phyloP scores from a whole-genome alignment of 2,329 filamentous ascomycete genomes.

The Verticillium dahliae region DNA sequence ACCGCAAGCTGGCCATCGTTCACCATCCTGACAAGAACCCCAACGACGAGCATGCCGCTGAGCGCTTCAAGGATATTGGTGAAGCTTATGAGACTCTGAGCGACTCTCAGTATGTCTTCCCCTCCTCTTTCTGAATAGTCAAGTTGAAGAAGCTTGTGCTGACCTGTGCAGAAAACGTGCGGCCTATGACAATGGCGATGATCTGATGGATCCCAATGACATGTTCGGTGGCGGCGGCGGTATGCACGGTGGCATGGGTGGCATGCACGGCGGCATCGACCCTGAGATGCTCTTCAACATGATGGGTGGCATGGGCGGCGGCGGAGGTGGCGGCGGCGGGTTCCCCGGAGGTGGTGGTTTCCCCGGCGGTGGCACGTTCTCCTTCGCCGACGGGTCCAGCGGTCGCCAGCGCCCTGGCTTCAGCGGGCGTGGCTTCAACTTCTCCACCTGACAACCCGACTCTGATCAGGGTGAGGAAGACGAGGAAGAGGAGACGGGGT shows the following conservation, averaged over 20 bases:
- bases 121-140: neutral
- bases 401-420: conserved; percentile 26
- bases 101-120: conserved; percentile 71
- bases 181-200: conserved; percentile 86
- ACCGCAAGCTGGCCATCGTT: conserved; percentile 87
- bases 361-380: conserved; percentile 49
- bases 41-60: conserved; percentile 74
- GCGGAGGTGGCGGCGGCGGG: conserved; percentile 38
- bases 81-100: conserved; percentile 96
- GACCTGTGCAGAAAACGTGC: conserved; percentile 65
- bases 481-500: conserved; percentile 21
- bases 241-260: conserved; percentile 56
- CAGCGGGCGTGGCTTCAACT: conserved; percentile 28
- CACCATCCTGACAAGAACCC: conserved; percentile 98
- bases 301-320: conserved; percentile 63
- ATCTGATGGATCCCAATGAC: conserved; percentile 80
- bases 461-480: conserved; percentile 23
- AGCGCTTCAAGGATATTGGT: conserved; percentile 94
- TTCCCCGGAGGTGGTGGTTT: conserved; percentile 40
- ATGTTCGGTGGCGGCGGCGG: conserved; percentile 65
- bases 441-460: conserved; percentile 41
- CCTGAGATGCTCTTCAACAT: conserved; percentile 77
- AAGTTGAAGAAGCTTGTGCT: conserved; percentile 16
- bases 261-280: conserved; percentile 62
- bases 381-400: conserved; percentile 38